Base-by-base conservation (phyloP, 2,329 filamentous ascomycete species). In the Pyricularia pennisetigena region DNA sequence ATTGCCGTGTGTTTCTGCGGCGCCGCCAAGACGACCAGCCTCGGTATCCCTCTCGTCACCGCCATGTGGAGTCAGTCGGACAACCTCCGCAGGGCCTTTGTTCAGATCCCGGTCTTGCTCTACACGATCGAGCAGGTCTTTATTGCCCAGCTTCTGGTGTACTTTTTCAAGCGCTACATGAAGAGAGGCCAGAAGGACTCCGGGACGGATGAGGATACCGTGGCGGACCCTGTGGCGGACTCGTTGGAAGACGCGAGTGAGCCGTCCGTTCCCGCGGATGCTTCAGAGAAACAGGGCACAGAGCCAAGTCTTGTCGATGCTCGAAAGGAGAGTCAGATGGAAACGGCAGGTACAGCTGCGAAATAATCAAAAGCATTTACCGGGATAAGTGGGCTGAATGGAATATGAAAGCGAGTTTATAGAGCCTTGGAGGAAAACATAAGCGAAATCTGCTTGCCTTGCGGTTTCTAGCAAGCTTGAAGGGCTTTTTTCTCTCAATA, bases 1-100 rank as follows among this genome's bases (percentile, higher is more conserved):
- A 85, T 92, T 66, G 88, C 90, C 0, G 85, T 91, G 16, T 91
- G 89, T 72, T 92, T 92, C 76, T 91, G 89, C 72, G 88, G 87
- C 29, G 88, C 90, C 0, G 89, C 89, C 16, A 93, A 93, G 77
- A 91, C 89, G 2, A 88, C 89, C 1, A 88, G 86, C 2, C 80
- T 92, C 69, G 89, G 89, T 0, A 89, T 92, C 8, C 90, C 90
- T 0, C 75, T 92, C 30, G 82, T 86, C 66, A 85, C 86, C 35
- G 85, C 89, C 69, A 91, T 92, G 85, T 92, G 88, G 80, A 79
- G 80, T 16, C 80, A 84, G 16, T 77, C 86, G 10, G 82, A 83
- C 71, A 77, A 85, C 62, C 77, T 85, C 57, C 82, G 85, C 24
- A 80, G 85, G 69, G 82, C 85, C 0, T 86, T 85, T 71, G 83